phyloP scores from a whole-genome alignment of 2,329 filamentous ascomycete species.

The Penicillium sp. region DNA sequence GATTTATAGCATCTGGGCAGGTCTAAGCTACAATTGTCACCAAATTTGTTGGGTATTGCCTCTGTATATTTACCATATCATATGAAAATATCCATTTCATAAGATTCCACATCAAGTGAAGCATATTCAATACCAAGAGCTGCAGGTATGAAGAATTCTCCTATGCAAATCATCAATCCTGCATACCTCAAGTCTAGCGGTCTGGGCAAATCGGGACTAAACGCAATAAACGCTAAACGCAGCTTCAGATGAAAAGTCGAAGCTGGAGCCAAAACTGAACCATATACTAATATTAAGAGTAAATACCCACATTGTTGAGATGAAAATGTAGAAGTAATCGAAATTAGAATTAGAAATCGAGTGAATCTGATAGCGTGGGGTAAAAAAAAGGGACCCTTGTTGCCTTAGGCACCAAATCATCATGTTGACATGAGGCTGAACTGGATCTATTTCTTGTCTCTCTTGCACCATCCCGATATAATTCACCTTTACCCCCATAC shows the following conservation, averaged over 20 bases:
- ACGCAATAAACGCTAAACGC: background rate
- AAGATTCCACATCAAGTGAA: background rate
- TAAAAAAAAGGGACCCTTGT: background rate
- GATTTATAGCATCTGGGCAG: too few relatives aligned
- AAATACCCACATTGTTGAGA: background rate
- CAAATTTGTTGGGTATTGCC: background rate
- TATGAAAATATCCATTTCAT: background rate
- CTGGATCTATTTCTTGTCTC: background rate
- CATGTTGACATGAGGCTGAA: slow-evolving; percentile 6
- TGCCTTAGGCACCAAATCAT: slow-evolving; percentile 1
- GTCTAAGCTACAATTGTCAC: background rate
- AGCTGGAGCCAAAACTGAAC: background rate
- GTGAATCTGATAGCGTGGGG: slow-evolving; percentile 7
- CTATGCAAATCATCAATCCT: slow-evolving; percentile 2
- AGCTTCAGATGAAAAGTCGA: background rate
- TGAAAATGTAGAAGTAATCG: background rate
- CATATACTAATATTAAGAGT: background rate
- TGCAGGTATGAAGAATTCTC: background rate
- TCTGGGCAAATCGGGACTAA: slow-evolving; percentile 1
- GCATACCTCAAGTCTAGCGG: slow-evolving; percentile 4
- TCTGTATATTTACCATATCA: background rate
- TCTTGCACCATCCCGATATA: background rate
- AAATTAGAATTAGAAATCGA: background rate
- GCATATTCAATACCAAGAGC: background rate
- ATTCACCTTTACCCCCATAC: background rate